phyloP scores from a whole-genome alignment of 2,329 filamentous ascomycete species.

The Alternaria infectoria region DNA sequence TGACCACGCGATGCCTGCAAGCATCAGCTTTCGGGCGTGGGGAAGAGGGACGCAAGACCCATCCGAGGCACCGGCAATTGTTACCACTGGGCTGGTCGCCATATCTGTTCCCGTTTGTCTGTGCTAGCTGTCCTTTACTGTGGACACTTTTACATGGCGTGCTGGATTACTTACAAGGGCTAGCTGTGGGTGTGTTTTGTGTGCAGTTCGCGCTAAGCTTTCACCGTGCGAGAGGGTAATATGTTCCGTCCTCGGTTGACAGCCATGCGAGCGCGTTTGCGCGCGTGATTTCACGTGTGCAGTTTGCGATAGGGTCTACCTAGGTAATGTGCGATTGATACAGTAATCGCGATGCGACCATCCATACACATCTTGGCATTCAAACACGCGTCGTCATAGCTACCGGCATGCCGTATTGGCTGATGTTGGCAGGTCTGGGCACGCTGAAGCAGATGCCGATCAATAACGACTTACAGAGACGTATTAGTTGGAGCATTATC shows the following conservation, averaged over 20 bases:
- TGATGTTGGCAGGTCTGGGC: conserved; percentile 12
- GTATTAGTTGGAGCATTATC: background rate
- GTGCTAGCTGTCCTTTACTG: background rate
- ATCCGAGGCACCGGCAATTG: conserved; percentile 22
- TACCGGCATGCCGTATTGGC: conserved; percentile 16
- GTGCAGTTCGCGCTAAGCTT: conserved; percentile 13
- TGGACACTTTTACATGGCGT: background rate
- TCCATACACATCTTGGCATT: background rate
- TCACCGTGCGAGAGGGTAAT: conserved; percentile 3
- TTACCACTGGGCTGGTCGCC: conserved; percentile 5
- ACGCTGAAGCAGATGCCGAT: background rate
- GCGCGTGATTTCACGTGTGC: background rate
- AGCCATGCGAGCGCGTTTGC: background rate
- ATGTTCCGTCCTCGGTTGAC: background rate
- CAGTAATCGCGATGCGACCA: background rate
- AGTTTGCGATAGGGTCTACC: background rate
- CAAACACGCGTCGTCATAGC: conserved; percentile 13
- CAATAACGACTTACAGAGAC: background rate
- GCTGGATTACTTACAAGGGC: background rate
- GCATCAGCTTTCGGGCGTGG: conserved; percentile 18
- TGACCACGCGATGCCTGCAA: conserved; percentile 14
- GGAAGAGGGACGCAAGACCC: conserved; percentile 11
- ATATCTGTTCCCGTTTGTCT: background rate
- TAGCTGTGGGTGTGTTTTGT: background rate
- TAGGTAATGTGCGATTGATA: background rate